phyloP scores from a whole-genome alignment of 2,329 filamentous ascomycete species.

The Colletotrichum tropicale region DNA sequence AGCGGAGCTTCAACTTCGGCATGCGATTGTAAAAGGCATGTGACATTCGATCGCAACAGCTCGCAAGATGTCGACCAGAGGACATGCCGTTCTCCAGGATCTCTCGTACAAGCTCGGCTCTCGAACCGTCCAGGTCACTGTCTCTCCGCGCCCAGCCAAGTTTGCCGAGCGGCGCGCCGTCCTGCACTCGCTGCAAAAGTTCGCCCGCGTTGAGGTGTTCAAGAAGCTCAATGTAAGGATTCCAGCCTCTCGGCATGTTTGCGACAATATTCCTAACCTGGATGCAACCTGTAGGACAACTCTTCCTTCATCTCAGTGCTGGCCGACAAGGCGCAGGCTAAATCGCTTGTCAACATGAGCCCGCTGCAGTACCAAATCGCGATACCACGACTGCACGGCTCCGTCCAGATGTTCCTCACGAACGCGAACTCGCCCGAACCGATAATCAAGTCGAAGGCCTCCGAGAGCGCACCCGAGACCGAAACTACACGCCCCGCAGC shows the following conservation, averaged over 20 bases:
- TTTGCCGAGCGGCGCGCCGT: slow-evolving; percentile 62
- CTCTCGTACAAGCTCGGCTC: slow-evolving; percentile 1
- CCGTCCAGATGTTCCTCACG: slow-evolving; percentile 35
- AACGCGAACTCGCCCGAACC: slow-evolving; percentile 14
- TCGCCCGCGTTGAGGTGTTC: slow-evolving; percentile 57
- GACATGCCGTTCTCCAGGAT: background rate
- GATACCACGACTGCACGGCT: slow-evolving; percentile 24
- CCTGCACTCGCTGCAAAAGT: slow-evolving; percentile 53
- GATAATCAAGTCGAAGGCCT: background rate
- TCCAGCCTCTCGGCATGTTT: background rate
- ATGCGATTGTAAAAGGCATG: background rate
- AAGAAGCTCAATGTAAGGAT: slow-evolving; percentile 45
- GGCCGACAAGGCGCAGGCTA: slow-evolving; percentile 41
- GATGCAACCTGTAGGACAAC: slow-evolving; percentile 43
- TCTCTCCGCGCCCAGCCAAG: slow-evolving; percentile 54
- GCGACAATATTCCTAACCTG: background rate
- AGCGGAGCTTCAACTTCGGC: background rate
- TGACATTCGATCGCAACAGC: background rate
- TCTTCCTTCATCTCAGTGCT: slow-evolving; percentile 57
- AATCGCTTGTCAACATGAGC: slow-evolving; percentile 45
- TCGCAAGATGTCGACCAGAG: slow-evolving; percentile 8
- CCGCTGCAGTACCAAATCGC: slow-evolving; percentile 52
- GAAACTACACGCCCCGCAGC: background rate
- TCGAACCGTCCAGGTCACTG: slow-evolving; percentile 53
- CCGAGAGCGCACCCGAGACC: background rate